A percentile compares a stretch with the other conserved stretches of the same genome.
Conservation (phyloP, 2,329 filamentous ascomycete species). For the Aspergillus proliferans region DNA sequence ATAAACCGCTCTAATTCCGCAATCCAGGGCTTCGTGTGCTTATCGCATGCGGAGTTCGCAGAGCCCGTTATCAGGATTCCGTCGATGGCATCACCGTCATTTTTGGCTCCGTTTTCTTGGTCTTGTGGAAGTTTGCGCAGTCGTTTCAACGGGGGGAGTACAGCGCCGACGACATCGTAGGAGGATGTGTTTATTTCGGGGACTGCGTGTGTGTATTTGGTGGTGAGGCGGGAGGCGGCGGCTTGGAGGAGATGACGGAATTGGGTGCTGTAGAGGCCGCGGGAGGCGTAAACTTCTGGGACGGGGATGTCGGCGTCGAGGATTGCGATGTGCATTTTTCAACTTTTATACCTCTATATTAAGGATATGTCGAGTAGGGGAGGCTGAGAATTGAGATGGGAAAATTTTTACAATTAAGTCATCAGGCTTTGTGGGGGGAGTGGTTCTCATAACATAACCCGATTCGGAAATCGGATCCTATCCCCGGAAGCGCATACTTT, state of each 20-base stretch:
- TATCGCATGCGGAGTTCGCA: slow-evolving; percentile 21
- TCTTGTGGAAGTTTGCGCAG: slow-evolving; percentile 12
- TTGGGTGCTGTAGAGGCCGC: slow-evolving; percentile 32
- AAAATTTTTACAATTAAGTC: neutral
- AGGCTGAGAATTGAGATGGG: neutral
- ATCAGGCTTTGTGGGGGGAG: neutral
- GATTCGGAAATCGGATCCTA: neutral
- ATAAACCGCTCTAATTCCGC: slow-evolving; percentile 20
- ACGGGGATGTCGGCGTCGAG: slow-evolving; percentile 33
- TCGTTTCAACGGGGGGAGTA: slow-evolving; percentile 18
- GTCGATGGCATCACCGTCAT: slow-evolving; percentile 13
- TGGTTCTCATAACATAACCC: neutral
- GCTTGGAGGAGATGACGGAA: slow-evolving; percentile 27
- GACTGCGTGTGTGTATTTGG: slow-evolving; percentile 6
- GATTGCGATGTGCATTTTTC: slow-evolving; percentile 27
- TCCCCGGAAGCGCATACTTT: neutral
- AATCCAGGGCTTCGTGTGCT: slow-evolving; percentile 24
- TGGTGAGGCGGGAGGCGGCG: slow-evolving; percentile 22
- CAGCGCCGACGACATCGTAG: slow-evolving; percentile 28
- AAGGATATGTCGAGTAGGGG: no score
- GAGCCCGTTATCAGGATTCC: slow-evolving; percentile 29
- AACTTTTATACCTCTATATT: neutral
- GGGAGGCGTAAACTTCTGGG: slow-evolving; percentile 23
- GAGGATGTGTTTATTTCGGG: slow-evolving; percentile 23
- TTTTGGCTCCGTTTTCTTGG: neutral